A percentile compares a stretch with the other conserved stretches of the same genome.
Conservation (phyloP, 768 basidiomycete species). For the Pleurotus pulmonarius region DNA sequence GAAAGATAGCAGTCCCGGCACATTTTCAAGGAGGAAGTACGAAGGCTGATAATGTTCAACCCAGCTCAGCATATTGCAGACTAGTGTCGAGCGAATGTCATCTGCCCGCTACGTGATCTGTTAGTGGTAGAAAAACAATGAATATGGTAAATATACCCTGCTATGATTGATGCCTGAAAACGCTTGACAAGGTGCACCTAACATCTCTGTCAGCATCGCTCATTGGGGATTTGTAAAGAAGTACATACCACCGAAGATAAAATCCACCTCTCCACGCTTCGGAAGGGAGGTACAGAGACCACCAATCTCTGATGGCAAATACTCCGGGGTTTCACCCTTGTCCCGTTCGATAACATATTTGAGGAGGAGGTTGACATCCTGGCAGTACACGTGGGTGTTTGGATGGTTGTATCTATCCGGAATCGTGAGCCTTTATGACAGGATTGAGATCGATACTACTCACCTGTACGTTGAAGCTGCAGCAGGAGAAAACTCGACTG, state of each 20-base stretch:
- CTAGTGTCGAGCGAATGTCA: constrained; percentile 44
- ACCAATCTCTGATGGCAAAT: constrained; percentile 36
- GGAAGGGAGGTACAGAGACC: constrained; percentile 48
- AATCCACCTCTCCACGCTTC: constrained; percentile 54
- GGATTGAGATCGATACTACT: constrained; percentile 13
- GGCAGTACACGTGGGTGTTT: constrained; percentile 55
- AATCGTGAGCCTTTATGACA: background rate
- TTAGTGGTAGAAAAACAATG: background rate
- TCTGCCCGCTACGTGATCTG: constrained; percentile 40
- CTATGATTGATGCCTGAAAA: constrained; percentile 64
- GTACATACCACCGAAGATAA: constrained; percentile 67
- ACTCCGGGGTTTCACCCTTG: constrained; percentile 34
- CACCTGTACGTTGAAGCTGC: constrained; percentile 66
- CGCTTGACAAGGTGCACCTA: constrained; percentile 76
- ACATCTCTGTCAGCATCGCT: background rate
- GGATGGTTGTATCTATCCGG: constrained; percentile 58
- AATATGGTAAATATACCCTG: constrained; percentile 35
- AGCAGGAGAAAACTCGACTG: constrained; percentile 60
- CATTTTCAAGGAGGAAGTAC: constrained; percentile 74
- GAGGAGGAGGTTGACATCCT: constrained; percentile 58
- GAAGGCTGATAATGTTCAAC: constrained; percentile 58
- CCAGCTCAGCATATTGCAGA: constrained; percentile 17
- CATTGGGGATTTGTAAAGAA: background rate
- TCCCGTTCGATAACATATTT: constrained; percentile 50
- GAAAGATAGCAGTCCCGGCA: constrained; percentile 54